These are phyloP conservation scores for Auriculariales sp. DNA, from an alignment of 768 basidiomycete species.

Conservation along the genomic window DNA sequence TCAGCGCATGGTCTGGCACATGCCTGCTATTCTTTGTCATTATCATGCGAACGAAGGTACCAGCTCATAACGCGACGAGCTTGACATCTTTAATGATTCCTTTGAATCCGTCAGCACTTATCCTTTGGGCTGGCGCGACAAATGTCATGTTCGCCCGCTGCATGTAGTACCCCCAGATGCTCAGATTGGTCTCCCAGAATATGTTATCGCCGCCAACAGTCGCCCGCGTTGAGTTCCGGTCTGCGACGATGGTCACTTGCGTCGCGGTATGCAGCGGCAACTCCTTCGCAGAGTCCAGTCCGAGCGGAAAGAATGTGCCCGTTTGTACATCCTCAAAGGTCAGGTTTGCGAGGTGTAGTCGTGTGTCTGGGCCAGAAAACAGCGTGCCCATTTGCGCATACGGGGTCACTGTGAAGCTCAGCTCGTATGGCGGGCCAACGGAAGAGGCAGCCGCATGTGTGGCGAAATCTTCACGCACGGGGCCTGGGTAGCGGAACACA, in stretches of 20 bases:
- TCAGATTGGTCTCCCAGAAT: conserved; percentile 23
- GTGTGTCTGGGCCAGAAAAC: conserved; percentile 18
- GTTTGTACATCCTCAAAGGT: conserved; percentile 21
- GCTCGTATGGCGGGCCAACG: conserved; percentile 29
- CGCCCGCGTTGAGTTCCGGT: conserved; percentile 21
- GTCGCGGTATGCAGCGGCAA: conserved; percentile 19
- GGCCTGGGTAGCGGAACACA: conserved; percentile 15
- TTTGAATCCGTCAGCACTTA: conserved; percentile 20
- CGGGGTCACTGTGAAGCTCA: conserved; percentile 25
- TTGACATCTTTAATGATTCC: conserved; percentile 20
- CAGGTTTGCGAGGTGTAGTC: conserved; percentile 19
- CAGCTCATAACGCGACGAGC: no score
- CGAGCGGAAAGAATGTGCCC: conserved; percentile 21
- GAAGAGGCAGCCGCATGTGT: conserved; percentile 18
- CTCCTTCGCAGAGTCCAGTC: conserved; percentile 8
- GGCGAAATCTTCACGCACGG: conserved; percentile 11
- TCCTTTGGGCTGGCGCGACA: conserved; percentile 22
- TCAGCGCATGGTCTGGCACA: no score
- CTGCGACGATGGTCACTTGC: conserved; percentile 23
- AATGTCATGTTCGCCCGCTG: conserved; percentile 28
- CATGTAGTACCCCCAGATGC: conserved; percentile 27
- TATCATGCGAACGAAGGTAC: no score
- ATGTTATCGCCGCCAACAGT: conserved; percentile 15
- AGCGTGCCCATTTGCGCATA: conserved; percentile 12
- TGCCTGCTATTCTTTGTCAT: background rate